A percentile compares a stretch with the other conserved stretches of the same genome.
phyloP scores from a whole-genome alignment of 2,329 filamentous ascomycete genomes.

The Tolypocladium nubicola region DNA sequence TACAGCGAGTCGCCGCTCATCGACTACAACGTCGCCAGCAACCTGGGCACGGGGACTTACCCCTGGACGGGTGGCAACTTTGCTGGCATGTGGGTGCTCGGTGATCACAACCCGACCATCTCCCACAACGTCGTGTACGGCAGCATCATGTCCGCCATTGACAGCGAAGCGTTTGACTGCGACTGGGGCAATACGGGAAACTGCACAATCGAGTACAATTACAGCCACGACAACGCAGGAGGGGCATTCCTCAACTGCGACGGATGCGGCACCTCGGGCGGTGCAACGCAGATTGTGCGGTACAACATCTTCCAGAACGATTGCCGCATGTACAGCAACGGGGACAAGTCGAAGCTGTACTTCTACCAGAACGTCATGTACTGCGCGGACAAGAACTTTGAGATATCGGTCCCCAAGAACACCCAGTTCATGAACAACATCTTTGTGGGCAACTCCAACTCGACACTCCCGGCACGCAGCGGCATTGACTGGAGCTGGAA shows the following conservation, averaged over 20 bases:
- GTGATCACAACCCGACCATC: constrained; percentile 8
- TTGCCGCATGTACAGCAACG: constrained; percentile 13
- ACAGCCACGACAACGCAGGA: constrained; percentile 15
- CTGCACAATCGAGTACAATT: constrained; percentile 15
- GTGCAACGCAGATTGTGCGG: constrained; percentile 12
- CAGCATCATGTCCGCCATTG: constrained; percentile 11
- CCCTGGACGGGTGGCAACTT: constrained; percentile 15
- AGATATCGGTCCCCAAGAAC: constrained; percentile 8
- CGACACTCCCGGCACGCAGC: constrained; percentile 7
- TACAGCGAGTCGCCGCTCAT: constrained; percentile 10
- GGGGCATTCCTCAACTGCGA: constrained; percentile 15
- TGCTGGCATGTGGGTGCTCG: constrained; percentile 16
- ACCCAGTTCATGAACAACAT: constrained; percentile 14
- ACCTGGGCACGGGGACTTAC: constrained; percentile 12
- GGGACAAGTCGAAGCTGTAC: constrained; percentile 8
- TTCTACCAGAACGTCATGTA: constrained; percentile 16
- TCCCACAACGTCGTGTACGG: constrained; percentile 13
- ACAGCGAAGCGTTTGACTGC: constrained; percentile 15
- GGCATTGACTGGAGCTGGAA: constrained; percentile 11
- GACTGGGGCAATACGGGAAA: constrained; percentile 15
- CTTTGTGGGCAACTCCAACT: constrained; percentile 11
- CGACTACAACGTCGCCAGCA: constrained; percentile 11
- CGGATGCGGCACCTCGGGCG: constrained; percentile 12
- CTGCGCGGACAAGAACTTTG: constrained; percentile 10
- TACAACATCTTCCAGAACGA: constrained; percentile 16